Evolutionary conservation across 2,329 filamentous ascomycete species (phyloP).

Genomic region (Lasiodiplodia sp.): DNA sequence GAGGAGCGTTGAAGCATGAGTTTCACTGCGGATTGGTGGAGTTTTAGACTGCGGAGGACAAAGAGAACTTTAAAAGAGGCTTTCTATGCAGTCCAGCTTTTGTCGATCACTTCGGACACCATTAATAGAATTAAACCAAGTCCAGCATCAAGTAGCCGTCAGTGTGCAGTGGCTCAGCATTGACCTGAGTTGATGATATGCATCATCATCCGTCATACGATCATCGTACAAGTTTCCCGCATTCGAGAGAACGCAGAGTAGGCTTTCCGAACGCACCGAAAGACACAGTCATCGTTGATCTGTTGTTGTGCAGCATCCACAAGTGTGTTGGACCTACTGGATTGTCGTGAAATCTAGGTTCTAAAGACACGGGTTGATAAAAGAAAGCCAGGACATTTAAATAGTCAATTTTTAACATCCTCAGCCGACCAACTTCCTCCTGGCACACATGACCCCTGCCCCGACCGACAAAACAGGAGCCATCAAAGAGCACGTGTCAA

Average conservation of each 20-base stretch:
- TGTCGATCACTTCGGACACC: not conserved
- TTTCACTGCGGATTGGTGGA: too few species aligned
- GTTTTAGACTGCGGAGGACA: too few species aligned
- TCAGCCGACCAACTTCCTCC: not conserved
- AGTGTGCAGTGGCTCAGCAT: not conserved
- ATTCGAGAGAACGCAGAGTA: not conserved
- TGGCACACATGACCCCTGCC: not conserved
- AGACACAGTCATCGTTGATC: not conserved
- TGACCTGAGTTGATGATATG: not conserved
- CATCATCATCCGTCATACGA: not conserved
- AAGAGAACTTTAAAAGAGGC: too few species aligned
- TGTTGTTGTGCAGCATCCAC: too few species aligned
- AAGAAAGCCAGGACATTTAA: too few species aligned
- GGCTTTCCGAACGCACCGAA: not conserved
- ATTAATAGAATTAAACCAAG: not conserved
- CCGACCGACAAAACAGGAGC: not conserved
- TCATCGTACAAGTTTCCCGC: not conserved
- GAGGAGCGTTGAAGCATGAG: too few species aligned
- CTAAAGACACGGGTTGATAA: too few species aligned
- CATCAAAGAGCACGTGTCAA: not conserved
- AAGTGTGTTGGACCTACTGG: too few species aligned
- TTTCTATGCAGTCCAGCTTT: too few species aligned
- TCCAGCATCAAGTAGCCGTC: not conserved
- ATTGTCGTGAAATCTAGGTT: too few species aligned
- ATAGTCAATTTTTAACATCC: not conserved